Evolutionary conservation across 805 yeast genomes (phyloP).

Genomic region (Pichia membranifaciens): DNA sequence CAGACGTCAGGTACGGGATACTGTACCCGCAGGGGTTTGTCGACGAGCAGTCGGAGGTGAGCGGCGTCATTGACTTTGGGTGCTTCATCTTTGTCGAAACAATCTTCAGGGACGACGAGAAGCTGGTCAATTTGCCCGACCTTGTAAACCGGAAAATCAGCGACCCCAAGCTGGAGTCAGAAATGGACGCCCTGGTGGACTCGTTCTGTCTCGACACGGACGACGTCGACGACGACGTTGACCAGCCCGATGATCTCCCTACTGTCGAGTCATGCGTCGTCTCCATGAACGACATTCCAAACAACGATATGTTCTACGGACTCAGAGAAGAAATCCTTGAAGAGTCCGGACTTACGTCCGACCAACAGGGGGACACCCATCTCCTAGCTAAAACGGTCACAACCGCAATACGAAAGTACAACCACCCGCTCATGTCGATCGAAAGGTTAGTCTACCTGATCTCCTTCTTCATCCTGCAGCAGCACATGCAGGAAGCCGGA

Average conservation of each 20-base stretch:
- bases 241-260: not conserved
- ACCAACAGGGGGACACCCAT: not conserved
- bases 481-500: not conserved
- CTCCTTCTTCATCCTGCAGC: not conserved
- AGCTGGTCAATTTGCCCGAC: slow-evolving; percentile 34
- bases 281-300: slow-evolving; percentile 2
- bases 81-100: slow-evolving; percentile 48
- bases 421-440: slow-evolving; percentile 5
- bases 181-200: slow-evolving; percentile 41
- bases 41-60: slow-evolving; percentile 18
- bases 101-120: slow-evolving; percentile 72
- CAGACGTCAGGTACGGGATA: slow-evolving; percentile 19
- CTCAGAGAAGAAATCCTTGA: slow-evolving; percentile 2
- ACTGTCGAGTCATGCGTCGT: slow-evolving; percentile 1
- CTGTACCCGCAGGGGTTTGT: slow-evolving; percentile 20
- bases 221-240: slow-evolving; percentile 17
- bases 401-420: not conserved
- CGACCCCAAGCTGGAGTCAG: slow-evolving; percentile 37
- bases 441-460: slow-evolving; percentile 6
- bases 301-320: slow-evolving; percentile 6
- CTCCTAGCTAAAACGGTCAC: slow-evolving; percentile 12
- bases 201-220: slow-evolving; percentile 10
- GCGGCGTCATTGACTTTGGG: slow-evolving; percentile 21
- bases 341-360: not conserved
- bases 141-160: slow-evolving; percentile 31